Base-by-base conservation (phyloP, 257 asterid genomes). In the Ajuga chamaepitys region DNA sequence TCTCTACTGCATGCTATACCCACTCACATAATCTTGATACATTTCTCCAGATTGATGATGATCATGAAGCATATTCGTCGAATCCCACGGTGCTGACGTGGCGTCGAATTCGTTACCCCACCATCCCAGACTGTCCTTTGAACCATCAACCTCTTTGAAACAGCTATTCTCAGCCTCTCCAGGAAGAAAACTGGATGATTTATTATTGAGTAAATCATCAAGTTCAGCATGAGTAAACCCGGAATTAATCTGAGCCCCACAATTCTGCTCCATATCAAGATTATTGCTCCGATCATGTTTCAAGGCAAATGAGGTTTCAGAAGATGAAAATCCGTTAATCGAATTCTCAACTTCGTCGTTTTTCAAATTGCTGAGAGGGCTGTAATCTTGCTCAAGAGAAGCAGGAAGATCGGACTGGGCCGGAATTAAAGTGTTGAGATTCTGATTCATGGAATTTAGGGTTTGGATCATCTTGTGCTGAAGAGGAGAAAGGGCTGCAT, bases 21-120 rank as follows among this genome's bases (percentile, higher is more conserved):
- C 87, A 45, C 69, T 44, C 67, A 57, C 64, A 73, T 78, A 84
- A 71, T 80, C 85, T 47, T 74, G 86, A 70, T 78, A 83, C 57
- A 82, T 67, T 54, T 71, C 88, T 32, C 72, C 85, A 48, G 86
- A 24, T 41, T 77, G 88, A 58, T 61, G 68, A 50, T 76, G 46
- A 40, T 30, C 37, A 4, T 40, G 81, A 70, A 82, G 24, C 65
- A 75, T 64, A 64, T 75, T 62, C 40, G 73, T 54, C 1, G 94
- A 83, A 22, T 74, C 89, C 98, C 95, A 86, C 26, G 87, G 71
- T 0, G 80, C 60, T 3, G 89, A 80, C 66, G 70, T 80, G 16
- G 86, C 64, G 10, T 86, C 95, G n/a, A 86, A 74, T n/a, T 83
- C 92, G 51, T 75, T 77, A 35, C 77, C 34, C 96, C 89, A 86